Base-by-base conservation (phyloP, 140 eudicot genomes). In the Bidens hawaiensis region DNA sequence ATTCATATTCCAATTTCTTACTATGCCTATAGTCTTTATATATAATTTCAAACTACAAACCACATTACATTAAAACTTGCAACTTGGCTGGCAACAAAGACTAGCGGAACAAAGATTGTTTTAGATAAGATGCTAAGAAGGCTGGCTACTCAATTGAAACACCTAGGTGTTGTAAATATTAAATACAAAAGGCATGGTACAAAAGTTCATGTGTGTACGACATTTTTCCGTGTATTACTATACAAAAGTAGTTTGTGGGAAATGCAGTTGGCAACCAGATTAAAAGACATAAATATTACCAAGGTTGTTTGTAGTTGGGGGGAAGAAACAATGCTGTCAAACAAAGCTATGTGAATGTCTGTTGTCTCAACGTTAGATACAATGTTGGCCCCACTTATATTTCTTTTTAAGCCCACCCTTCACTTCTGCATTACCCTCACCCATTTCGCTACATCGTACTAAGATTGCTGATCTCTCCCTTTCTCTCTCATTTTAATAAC, bases 181-280 rank as follows among this genome's bases (percentile, higher is more conserved):
- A n/a, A n/a, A n/a, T n/a, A 36, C 43, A 36, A 36, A 36, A 1
- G 10, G 43, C 43, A 36, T 11, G n/a, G 43, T 11, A 36, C 3
- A 36, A 8, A 36, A 36, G 43, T 31, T 64, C 13, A 28, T 49
- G 34, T 19, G 48, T 31, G n/a, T 23, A 64, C 36, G 30, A 33
- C 46, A n/a, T 5, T 54, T 68, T 43, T 46, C 55, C 73, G 27
- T 26, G 73, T 68, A 68, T 23, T 41, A 53, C 12, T 13, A 8
- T 36, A 8, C 2, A 22, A 42, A 42, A 54, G 64, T 52, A 55
- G 73, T 56, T 68, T 36, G 45, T 68, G 34, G 69, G 54, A 34
- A 71, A 71, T 71, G 70, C 76, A 71, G 76, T 71, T 71, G 76
- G 70, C 76, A 71, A 62, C n/a, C 57, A 62, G 38, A 53, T 38